These are phyloP conservation scores for Hypoxylon sp. DNA, from an alignment of 2,329 filamentous ascomycete species.

Conservation along the genomic window DNA sequence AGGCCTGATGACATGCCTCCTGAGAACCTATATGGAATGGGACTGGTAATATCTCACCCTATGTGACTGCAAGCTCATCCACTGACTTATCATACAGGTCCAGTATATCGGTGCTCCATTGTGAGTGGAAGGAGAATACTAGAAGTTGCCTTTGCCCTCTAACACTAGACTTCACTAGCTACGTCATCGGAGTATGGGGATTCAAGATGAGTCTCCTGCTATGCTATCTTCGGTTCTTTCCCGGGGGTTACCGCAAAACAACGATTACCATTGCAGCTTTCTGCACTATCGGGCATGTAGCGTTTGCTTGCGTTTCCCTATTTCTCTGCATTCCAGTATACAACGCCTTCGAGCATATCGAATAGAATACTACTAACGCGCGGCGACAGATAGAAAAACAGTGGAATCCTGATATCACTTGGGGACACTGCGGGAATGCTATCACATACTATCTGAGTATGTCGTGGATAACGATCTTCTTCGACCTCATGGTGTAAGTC, in stretches of 20 bases:
- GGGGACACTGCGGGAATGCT: background rate
- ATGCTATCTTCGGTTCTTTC: background rate
- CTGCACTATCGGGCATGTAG: background rate
- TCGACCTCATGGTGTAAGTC: background rate
- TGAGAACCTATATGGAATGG: background rate
- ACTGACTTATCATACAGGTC: background rate
- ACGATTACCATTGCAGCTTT: background rate
- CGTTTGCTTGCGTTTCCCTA: background rate
- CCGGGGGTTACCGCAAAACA: background rate
- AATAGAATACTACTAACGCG: background rate
- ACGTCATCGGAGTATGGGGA: background rate
- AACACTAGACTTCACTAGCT: background rate
- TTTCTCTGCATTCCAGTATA: background rate
- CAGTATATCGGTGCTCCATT: background rate
- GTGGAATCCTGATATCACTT: background rate
- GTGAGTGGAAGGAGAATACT: background rate
- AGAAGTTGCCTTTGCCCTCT: background rate
- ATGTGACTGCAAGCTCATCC: background rate
- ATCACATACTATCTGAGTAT: background rate
- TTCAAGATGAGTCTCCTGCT: background rate
- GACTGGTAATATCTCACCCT: background rate
- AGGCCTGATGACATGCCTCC: background rate
- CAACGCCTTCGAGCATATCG: background rate
- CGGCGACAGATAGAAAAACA: background rate
- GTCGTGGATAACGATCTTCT: background rate